These are phyloP conservation scores for Nakazawaea wyomingensis DNA, from an alignment of 805 yeast genomes.

Conservation along the genomic window DNA sequence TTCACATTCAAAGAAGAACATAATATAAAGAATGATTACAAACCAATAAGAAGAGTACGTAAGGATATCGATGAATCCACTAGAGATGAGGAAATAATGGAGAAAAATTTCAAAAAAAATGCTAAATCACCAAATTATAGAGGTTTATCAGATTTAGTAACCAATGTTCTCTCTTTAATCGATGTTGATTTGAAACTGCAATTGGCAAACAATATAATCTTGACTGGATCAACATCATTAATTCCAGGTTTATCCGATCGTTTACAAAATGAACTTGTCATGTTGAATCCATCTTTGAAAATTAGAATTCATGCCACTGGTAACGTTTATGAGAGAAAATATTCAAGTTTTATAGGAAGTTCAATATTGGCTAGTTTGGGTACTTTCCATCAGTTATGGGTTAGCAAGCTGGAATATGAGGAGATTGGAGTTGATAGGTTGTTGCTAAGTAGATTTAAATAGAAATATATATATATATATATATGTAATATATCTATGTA, in stretches of 20 bases:
- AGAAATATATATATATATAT: too few relatives aligned
- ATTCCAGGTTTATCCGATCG: slow-evolving; percentile 80
- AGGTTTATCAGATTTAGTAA: slow-evolving; percentile 58
- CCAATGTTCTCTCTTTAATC: slow-evolving; percentile 47
- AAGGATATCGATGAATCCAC: slow-evolving; percentile 7
- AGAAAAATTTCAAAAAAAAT: slow-evolving; percentile 1
- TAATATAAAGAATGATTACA: slow-evolving; percentile 13
- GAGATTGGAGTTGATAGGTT: slow-evolving; percentile 84
- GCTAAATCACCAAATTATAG: slow-evolving; percentile 16
- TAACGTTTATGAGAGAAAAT: slow-evolving; percentile 67
- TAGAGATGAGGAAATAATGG: background rate
- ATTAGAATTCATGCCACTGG: slow-evolving; percentile 82
- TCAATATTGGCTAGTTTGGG: slow-evolving; percentile 84
- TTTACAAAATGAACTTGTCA: slow-evolving; percentile 62
- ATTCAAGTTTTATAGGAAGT: slow-evolving; percentile 90
- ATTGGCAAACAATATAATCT: slow-evolving; percentile 80
- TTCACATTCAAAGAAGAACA: slow-evolving; percentile 23
- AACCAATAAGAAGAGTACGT: slow-evolving; percentile 14
- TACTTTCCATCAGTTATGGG: slow-evolving; percentile 95
- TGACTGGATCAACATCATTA: slow-evolving; percentile 80
- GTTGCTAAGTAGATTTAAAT: slow-evolving; percentile 78
- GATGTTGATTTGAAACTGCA: slow-evolving; percentile 85
- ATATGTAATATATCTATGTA: background rate
- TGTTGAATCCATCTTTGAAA: slow-evolving; percentile 76
- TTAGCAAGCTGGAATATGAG: slow-evolving; percentile 77